Evolutionary conservation across 164 flowering plant species (phyloP), one percentile per base, ranked within the genome.

Genomic region (Umbellularia californica): DNA sequence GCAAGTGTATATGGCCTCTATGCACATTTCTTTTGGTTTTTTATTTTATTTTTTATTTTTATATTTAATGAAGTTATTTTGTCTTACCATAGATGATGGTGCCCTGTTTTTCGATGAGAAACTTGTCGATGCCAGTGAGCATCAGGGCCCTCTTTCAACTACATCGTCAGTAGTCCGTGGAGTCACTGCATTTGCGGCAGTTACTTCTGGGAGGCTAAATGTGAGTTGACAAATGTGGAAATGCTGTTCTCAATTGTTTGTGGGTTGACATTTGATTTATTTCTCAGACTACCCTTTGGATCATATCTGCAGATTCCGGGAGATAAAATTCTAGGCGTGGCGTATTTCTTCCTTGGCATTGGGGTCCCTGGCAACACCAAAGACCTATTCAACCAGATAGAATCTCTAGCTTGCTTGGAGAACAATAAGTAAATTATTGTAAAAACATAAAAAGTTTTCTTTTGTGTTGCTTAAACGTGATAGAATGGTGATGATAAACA

Each of bases 101-200:
- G 73, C 95, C 70, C 82, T 80, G 52, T 94, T 88, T 83, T 96
- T 96, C 70, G 94, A 92, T 83, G 98, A 95, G 74, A 93, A 93
- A 80, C 72, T 82, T 77, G 85, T 89, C 74, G 90, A 84, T 84
- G 85, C 84, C 33, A 82, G 41, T 70, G 91, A 88, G 58, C 79
- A 92, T 77, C 89, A 83, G 47, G 89, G 92, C 68, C 89, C 98
- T 76, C 84, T 96, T 72, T 87, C 97, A 69, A 89, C 97, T 14
- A 85, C 97, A 24, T 79, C 98, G 28, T 86, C 98, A 15, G 95
- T 96, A 64, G 87, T 94, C 67, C 92, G 86, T 69, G 99, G 99
- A 47, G 58, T 94, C 30, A 83, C 91, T 50, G 83, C 94, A 63
- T 88, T 91, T 90, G 84, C 94, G 67, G 80, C 85, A 72, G 89